Evolutionary conservation across 768 basidiomycete species (phyloP).

Genomic region (Leccinellum rugosiceps): DNA sequence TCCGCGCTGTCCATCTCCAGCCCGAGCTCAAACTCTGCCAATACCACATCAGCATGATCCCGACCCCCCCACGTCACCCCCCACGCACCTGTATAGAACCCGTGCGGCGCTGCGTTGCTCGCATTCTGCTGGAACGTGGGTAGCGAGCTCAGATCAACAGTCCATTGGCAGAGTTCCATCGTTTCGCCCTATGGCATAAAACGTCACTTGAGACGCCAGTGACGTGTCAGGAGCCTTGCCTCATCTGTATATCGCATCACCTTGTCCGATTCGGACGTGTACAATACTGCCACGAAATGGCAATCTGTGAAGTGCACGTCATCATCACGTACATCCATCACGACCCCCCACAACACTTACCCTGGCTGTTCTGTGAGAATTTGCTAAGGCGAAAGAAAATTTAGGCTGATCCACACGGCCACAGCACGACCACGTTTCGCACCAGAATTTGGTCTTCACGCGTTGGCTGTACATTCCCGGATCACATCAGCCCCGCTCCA

Average conservation of each 20-base stretch:
- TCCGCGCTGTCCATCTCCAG: slow-evolving; percentile 84
- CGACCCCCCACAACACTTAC: slow-evolving; percentile 26
- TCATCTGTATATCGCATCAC: slow-evolving; percentile 85
- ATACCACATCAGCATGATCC: background rate
- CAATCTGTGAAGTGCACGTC: slow-evolving; percentile 50
- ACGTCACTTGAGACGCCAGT: slow-evolving; percentile 20
- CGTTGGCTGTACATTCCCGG: slow-evolving; percentile 54
- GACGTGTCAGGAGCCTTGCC: slow-evolving; percentile 31
- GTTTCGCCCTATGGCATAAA: slow-evolving; percentile 53
- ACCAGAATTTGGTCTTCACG: slow-evolving; percentile 82
- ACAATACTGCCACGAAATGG: slow-evolving; percentile 78
- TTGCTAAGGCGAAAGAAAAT: slow-evolving; percentile 45
- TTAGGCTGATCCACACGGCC: slow-evolving; percentile 7
- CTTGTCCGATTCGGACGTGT: slow-evolving; percentile 70
- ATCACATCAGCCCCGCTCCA: slow-evolving; percentile 15
- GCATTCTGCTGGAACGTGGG: slow-evolving; percentile 78
- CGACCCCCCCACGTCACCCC: background rate
- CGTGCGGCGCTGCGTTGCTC: slow-evolving; percentile 47
- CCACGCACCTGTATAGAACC: slow-evolving; percentile 72
- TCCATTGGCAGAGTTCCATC: slow-evolving; percentile 80
- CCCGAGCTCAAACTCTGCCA: slow-evolving; percentile 76
- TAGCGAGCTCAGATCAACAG: slow-evolving; percentile 73
- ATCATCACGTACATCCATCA: background rate
- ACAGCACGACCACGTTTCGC: slow-evolving; percentile 24
- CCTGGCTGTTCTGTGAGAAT: slow-evolving; percentile 58